Evolutionary conservation across 208 protist genomes (phyloP), one percentile per base, ranked within the genome.

Genomic region (Leptomonas pyrrhocoris): DNA sequence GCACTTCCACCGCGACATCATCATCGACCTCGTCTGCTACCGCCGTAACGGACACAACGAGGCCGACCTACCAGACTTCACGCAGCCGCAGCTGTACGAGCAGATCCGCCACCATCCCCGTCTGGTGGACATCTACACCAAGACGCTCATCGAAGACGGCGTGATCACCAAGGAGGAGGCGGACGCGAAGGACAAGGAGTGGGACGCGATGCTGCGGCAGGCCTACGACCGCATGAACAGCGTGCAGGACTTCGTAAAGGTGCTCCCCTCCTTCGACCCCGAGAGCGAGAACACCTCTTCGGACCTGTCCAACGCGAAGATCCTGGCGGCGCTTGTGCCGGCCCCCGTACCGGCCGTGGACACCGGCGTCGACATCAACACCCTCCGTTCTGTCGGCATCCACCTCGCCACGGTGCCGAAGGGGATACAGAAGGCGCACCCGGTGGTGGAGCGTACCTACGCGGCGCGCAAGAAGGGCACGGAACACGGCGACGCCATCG

Each of bases 21-120:
- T 99, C 46, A 85, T 99, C 73, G 98, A 99, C 79, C 88, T 99
- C 56, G 89, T 99, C 43, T 98, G 98, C 87, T 99, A 99, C 89
- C 87, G 96, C 45, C 86, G 93, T 57, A 86, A 96, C 80, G 98
- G 98, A n/a, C 98, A 99, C 92, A 99, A 99, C 83, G 98, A 99
- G 75, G 77, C 90, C 21, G 98, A 99, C 81, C 69, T 99, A 73
- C 98, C 98, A 34, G 94, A 95, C 73, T 99, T 99, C 73, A 99
- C 98, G 27, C 96, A 99, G 89, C 97, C 98, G 53, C 71, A 90
- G 31, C 90, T 98, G 87, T 99, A 99, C 82, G 80, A 95, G 50
- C 73, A 83, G 49, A 98, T 99, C 76, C 81, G 79, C 49, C 89
- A 94, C 53, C 94, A 98, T 73, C 85, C 78, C 9, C 68, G 81